Conservation (phyloP, 75 land plant genomes). For the Picea sitchensis region DNA sequence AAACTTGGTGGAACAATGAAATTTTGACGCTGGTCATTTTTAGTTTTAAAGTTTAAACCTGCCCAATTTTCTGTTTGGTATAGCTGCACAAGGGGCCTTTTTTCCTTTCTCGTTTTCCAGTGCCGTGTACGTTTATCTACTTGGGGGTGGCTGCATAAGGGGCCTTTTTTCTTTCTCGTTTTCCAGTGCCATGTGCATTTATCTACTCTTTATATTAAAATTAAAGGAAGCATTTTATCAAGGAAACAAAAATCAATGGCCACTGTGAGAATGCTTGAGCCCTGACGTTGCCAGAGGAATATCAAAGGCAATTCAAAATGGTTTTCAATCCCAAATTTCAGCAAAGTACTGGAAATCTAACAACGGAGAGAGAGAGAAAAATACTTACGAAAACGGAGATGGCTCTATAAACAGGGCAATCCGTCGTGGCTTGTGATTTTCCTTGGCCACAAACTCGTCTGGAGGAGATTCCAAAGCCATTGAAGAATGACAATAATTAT, state of each 20-base stretch:
- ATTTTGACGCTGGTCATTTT: too few relatives aligned
- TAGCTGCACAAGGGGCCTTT: too few relatives aligned
- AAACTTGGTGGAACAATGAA: too few relatives aligned
- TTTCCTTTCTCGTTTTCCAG: too few relatives aligned
- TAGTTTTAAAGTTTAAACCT: too few relatives aligned
- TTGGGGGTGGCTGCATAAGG: too few relatives aligned
- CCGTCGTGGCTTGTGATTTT: constrained; percentile 33
- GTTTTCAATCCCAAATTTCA: not conserved
- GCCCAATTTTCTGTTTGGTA: too few relatives aligned
- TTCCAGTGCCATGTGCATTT: too few relatives aligned
- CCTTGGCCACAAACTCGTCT: constrained; percentile 1
- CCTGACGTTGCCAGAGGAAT: not conserved
- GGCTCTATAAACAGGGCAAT: constrained; percentile 99
- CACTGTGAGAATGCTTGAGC: not conserved
- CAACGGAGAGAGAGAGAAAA: not conserved
- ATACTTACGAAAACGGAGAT: constrained; percentile 94
- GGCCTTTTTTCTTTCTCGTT: too few relatives aligned
- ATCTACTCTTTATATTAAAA: not conserved
- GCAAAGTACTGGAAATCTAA: not conserved
- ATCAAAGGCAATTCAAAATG: not conserved
- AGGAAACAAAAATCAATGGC: not conserved
- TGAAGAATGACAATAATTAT: not conserved
- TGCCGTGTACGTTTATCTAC: too few relatives aligned
- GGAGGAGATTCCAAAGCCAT: constrained; percentile 5
- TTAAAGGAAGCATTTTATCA: not conserved